These are phyloP conservation scores for Podila verticillata DNA, from an alignment of 192 early-diverging fungal genomes.

Conservation along the genomic window DNA sequence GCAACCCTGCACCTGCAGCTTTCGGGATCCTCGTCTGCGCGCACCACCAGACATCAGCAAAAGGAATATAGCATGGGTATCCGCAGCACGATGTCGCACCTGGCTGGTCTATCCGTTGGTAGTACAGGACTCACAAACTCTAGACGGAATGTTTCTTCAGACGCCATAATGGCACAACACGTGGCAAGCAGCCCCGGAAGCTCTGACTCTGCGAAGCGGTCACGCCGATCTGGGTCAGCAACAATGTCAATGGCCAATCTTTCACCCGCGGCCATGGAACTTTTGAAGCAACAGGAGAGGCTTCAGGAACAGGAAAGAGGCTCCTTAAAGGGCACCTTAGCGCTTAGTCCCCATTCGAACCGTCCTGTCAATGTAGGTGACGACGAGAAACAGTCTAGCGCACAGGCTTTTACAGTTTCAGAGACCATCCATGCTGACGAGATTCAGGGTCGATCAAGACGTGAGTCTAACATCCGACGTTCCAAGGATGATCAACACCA, in stretches of 20 bases:
- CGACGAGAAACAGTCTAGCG: not conserved
- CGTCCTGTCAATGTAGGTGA: not conserved
- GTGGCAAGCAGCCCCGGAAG: not conserved
- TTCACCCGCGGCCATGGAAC: slow-evolving; percentile 32
- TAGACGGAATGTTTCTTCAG: not conserved
- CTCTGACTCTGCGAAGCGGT: slow-evolving; percentile 5
- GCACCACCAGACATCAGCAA: slow-evolving; percentile 21
- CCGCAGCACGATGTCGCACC: slow-evolving; percentile 26
- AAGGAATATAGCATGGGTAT: slow-evolving; percentile 29
- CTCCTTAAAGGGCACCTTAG: not conserved
- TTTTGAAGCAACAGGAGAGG: slow-evolving; percentile 28
- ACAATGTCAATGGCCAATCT: slow-evolving; percentile 3
- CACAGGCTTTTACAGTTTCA: not conserved
- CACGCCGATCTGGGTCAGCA: slow-evolving; percentile 15
- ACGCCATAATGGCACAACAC: not conserved
- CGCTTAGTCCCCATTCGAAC: not conserved
- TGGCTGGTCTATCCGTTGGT: slow-evolving; percentile 7
- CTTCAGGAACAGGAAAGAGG: slow-evolving; percentile 24
- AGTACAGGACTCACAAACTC: not conserved
- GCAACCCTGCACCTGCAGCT: not conserved
- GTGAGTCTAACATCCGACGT: not conserved
- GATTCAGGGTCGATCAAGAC: not conserved
- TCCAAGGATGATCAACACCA: not conserved
- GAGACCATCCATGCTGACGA: not conserved
- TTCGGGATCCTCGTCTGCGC: not conserved